Percentiles rank a stretch among this genome's conserved stretches.
Evolutionary conservation across 306 rosid genomes (phyloP).

Genomic region (Clitoria ternatea): DNA sequence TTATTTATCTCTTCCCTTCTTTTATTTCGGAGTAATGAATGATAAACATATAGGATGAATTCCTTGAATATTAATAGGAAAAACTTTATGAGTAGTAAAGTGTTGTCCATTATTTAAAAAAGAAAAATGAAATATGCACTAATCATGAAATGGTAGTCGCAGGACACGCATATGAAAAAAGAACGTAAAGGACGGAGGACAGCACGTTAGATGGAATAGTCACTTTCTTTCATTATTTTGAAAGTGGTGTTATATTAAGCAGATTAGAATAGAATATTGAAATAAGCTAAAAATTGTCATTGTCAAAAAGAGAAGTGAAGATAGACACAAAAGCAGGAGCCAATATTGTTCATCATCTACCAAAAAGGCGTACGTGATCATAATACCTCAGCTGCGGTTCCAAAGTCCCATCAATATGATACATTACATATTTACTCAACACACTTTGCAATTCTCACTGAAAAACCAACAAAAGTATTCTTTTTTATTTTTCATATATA

Average conservation of each 20-base stretch:
- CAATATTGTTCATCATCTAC: conserved; percentile 13
- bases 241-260: not conserved
- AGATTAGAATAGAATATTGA: not conserved
- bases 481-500: no score
- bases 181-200: conserved; percentile 31
- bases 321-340: conserved; percentile 27
- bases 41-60: no score
- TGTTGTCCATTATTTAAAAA: no score
- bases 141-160: not conserved
- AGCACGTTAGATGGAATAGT: conserved; percentile 24
- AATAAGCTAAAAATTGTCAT: conserved; percentile 13
- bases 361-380: conserved; percentile 11
- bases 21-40: no score
- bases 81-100: no score
- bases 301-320: conserved; percentile 19
- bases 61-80: no score
- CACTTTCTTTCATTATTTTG: conserved; percentile 5
- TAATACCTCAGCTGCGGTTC: conserved; percentile 8
- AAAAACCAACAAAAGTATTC: no score
- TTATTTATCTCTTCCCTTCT: no score
- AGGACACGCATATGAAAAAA: conserved; percentile 11
- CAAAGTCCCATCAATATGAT: conserved; percentile 32
- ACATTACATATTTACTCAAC: not conserved
- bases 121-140: not conserved
- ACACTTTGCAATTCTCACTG: no score